These are phyloP conservation scores for Coniochaeta hoffmannii DNA, from an alignment of 2,329 filamentous ascomycete species.

Conservation along the genomic window DNA sequence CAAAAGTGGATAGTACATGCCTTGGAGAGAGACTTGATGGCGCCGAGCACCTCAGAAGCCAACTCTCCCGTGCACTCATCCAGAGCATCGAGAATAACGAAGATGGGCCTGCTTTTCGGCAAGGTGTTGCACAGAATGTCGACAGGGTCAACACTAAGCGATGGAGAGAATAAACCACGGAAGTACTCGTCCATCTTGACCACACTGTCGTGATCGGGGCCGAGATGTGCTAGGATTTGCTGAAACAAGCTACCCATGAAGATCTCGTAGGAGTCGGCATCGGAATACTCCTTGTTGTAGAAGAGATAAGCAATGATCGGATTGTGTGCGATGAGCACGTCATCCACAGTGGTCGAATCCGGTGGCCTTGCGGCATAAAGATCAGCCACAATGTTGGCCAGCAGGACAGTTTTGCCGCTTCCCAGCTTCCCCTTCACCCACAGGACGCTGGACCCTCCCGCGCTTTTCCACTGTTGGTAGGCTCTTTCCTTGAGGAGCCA, in stretches of 20 bases:
- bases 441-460: neutral
- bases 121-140: neutral
- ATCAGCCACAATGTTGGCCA: conserved; percentile 5
- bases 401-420: conserved; percentile 6
- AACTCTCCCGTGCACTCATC: neutral
- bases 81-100: neutral
- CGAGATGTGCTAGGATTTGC: neutral
- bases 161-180: neutral
- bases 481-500: conserved; percentile 6
- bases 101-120: neutral
- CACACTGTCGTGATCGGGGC: neutral
- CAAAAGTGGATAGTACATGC: neutral
- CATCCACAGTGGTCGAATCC: too few species aligned
- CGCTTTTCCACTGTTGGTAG: conserved; percentile 2
- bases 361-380: neutral
- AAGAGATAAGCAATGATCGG: neutral
- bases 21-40: neutral
- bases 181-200: neutral
- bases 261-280: neutral
- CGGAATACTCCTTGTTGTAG: neutral
- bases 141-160: neutral
- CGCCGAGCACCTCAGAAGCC: neutral
- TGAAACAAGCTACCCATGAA: neutral
- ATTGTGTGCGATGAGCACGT: neutral
- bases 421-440: conserved; percentile 4